These are phyloP conservation scores for Colletotrichum godetiae DNA, from an alignment of 2,329 filamentous ascomycete genomes.

Conservation along the genomic window DNA sequence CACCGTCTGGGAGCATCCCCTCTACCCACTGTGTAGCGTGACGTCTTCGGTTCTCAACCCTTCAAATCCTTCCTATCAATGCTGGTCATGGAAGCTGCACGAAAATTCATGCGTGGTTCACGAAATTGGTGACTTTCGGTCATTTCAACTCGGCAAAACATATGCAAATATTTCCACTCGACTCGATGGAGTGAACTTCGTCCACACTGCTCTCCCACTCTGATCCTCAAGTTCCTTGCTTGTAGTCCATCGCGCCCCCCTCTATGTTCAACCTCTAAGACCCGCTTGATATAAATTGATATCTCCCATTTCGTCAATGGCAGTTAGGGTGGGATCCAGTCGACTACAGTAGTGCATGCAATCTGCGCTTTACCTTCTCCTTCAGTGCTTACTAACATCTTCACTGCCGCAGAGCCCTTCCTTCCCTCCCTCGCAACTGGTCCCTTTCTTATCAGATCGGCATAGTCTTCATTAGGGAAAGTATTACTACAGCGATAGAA, in stretches of 20 bases:
- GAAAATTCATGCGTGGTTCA: neutral
- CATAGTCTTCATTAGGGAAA: neutral
- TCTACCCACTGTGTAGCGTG: neutral
- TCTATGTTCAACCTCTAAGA: neutral
- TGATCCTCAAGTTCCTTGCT: slow-evolving; percentile 13
- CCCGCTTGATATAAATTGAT: too few species aligned
- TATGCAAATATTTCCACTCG: neutral
- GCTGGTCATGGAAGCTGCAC: too few species aligned
- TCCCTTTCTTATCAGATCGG: neutral
- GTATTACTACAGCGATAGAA: too few species aligned
- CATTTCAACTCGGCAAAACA: too few species aligned
- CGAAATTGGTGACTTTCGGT: neutral
- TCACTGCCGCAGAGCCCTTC: neutral
- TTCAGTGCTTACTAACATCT: neutral
- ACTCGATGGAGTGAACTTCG: neutral
- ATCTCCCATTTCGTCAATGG: neutral
- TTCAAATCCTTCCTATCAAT: too few species aligned
- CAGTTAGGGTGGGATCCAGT: slow-evolving; percentile 3
- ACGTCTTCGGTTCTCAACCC: neutral
- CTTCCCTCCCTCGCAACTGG: neutral
- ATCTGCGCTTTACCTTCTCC: neutral
- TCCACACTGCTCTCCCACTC: neutral
- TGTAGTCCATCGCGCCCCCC: slow-evolving; percentile 9
- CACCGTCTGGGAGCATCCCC: neutral
- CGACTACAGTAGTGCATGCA: neutral